Conservation (phyloP, 352 stramenopile species). For the Pythium biforme region DNA sequence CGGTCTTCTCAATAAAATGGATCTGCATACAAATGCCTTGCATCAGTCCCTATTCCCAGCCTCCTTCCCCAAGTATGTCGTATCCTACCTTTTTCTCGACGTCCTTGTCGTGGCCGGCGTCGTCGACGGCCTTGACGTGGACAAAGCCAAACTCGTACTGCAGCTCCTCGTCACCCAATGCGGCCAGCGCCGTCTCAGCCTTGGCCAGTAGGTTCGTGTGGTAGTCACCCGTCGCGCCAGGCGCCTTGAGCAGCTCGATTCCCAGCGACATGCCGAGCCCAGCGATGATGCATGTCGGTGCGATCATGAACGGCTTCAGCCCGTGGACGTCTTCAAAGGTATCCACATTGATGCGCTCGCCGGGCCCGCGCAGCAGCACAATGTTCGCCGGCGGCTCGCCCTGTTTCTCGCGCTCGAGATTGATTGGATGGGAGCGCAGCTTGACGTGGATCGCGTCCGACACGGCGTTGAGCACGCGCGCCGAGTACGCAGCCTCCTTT, state of each 20-base stretch:
- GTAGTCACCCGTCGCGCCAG: conserved; percentile 81
- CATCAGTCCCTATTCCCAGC: neutral
- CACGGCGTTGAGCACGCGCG: conserved; percentile 71
- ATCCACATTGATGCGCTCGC: conserved; percentile 84
- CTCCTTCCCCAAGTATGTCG: neutral
- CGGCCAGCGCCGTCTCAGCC: conserved; percentile 63
- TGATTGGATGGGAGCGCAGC: conserved; percentile 75
- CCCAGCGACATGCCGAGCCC: conserved; percentile 84
- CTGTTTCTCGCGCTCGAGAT: conserved; percentile 48
- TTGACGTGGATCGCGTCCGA: conserved; percentile 64
- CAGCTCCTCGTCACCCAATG: conserved; percentile 30
- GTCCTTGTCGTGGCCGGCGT: conserved; percentile 83
- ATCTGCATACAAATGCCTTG: conserved; percentile 26
- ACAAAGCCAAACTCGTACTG: conserved; percentile 81
- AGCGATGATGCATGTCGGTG: conserved; percentile 87
- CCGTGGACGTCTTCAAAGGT: conserved; percentile 81
- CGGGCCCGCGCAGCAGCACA: conserved; percentile 78
- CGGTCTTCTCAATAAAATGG: conserved; percentile 80
- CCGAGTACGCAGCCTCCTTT: conserved; percentile 72
- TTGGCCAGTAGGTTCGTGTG: conserved; percentile 83
- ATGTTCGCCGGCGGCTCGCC: conserved; percentile 78
- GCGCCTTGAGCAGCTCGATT: conserved; percentile 70
- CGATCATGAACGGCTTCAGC: conserved; percentile 86
- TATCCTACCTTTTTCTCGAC: conserved; percentile 66
- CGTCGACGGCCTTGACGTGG: conserved; percentile 85